These are phyloP conservation scores for Ilyonectria robusta DNA, from an alignment of 2,329 filamentous ascomycete species.

Conservation along the genomic window DNA sequence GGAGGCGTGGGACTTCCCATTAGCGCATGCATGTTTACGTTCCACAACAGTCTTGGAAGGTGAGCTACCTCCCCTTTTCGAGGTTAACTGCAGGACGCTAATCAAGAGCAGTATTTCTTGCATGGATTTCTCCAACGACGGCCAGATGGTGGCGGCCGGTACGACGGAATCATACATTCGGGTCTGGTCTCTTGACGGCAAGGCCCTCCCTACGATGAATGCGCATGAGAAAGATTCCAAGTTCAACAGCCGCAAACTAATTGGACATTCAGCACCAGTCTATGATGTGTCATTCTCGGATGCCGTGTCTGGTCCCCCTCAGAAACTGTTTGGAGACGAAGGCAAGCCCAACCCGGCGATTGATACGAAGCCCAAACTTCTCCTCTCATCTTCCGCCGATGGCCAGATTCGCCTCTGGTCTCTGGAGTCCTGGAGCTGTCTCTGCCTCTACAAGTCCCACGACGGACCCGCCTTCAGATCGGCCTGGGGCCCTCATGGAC, in stretches of 20 bases:
- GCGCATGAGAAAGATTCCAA: slow-evolving; percentile 70
- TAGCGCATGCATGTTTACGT: slow-evolving; percentile 97
- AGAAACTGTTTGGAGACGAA: slow-evolving; percentile 65
- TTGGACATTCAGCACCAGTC: slow-evolving; percentile 91
- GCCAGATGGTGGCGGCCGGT: slow-evolving; percentile 87
- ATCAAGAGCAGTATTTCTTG: slow-evolving; percentile 78
- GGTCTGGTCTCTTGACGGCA: slow-evolving; percentile 92
- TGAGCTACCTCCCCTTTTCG: slow-evolving; percentile 57
- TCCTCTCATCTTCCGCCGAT: slow-evolving; percentile 91
- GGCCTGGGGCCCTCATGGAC: slow-evolving; percentile 91
- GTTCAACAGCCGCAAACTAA: slow-evolving; percentile 78
- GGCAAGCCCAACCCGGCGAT: slow-evolving; percentile 57
- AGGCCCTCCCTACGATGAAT: slow-evolving; percentile 79
- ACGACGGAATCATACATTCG: slow-evolving; percentile 96
- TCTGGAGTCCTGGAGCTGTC: slow-evolving; percentile 89
- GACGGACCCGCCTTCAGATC: slow-evolving; percentile 91
- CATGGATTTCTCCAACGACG: slow-evolving; percentile 95
- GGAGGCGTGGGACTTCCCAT: slow-evolving; percentile 87
- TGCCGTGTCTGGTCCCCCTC: slow-evolving; percentile 69
- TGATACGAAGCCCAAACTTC: slow-evolving; percentile 76
- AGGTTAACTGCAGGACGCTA: slow-evolving; percentile 24
- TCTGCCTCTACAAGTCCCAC: slow-evolving; percentile 95
- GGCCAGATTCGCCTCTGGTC: slow-evolving; percentile 94
- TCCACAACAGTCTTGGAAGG: slow-evolving; percentile 96
- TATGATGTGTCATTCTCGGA: slow-evolving; percentile 91